These are phyloP conservation scores for Hydnomerulius pinastri DNA, from an alignment of 768 basidiomycete genomes.

Conservation along the genomic window DNA sequence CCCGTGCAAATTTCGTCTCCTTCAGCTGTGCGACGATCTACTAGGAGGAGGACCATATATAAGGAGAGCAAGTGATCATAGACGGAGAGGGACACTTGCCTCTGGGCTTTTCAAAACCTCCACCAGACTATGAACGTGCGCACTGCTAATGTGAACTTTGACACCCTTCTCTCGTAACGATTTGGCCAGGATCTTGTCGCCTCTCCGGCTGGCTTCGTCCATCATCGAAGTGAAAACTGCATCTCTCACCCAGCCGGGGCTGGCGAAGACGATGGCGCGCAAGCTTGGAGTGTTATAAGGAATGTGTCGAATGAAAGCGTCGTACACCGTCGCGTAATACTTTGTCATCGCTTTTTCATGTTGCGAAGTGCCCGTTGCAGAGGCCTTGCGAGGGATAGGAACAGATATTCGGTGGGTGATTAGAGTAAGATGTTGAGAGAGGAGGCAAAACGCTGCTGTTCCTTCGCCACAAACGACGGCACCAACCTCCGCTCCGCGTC, in stretches of 20 bases:
- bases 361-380: slow-evolving; percentile 74
- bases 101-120: slow-evolving; percentile 95
- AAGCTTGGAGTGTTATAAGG: slow-evolving; percentile 74
- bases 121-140: slow-evolving; percentile 94
- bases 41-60: not conserved
- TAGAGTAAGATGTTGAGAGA: slow-evolving; percentile 97
- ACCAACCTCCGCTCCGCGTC: slow-evolving; percentile 93
- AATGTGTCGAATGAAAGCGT: slow-evolving; percentile 87
- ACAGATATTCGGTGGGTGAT: slow-evolving; percentile 89
- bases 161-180: slow-evolving; percentile 81
- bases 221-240: slow-evolving; percentile 83
- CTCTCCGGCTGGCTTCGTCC: slow-evolving; percentile 74
- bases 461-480: slow-evolving; percentile 97
- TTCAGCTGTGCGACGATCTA: slow-evolving; percentile 78
- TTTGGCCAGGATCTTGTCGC: slow-evolving; percentile 80
- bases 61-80: not conserved
- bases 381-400: slow-evolving; percentile 88
- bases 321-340: slow-evolving; percentile 84
- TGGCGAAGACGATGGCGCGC: slow-evolving; percentile 92
- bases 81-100: slow-evolving; percentile 44
- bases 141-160: slow-evolving; percentile 88
- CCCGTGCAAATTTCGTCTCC: slow-evolving; percentile 95
- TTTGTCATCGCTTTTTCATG: slow-evolving; percentile 89
- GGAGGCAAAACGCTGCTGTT: slow-evolving; percentile 87
- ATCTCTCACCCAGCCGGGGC: slow-evolving; percentile 95